Conservation (phyloP, 441 rosid genomes). For the Croton laevigatus region DNA sequence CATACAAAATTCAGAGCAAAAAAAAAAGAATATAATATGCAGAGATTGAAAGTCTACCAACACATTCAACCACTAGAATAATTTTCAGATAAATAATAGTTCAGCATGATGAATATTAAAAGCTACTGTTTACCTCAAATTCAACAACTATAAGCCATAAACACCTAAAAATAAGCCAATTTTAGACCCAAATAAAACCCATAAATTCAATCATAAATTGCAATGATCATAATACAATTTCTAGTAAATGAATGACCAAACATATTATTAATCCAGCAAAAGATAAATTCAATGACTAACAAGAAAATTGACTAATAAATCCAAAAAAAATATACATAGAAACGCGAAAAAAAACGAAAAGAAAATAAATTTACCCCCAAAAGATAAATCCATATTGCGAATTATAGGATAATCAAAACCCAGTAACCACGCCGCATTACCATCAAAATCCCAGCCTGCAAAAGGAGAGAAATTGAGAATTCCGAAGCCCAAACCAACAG, state of each 20-base stretch:
- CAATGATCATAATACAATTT: conserved; percentile 11
- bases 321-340: conserved; percentile 18
- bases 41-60: conserved; percentile 26
- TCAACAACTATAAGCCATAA: conserved; percentile 15
- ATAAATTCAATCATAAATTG: conserved; percentile 21
- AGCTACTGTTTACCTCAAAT: conserved; percentile 16
- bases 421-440: conserved; percentile 56
- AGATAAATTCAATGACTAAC: conserved; percentile 10
- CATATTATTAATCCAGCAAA: conserved; percentile 22
- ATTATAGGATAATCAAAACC: conserved; percentile 25
- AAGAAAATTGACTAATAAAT: conserved; percentile 19
- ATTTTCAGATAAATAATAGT: neutral
- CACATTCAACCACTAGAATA: conserved; percentile 25
- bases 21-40: conserved; percentile 14
- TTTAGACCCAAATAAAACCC: conserved; percentile 12
- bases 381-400: conserved; percentile 44
- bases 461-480: conserved; percentile 17
- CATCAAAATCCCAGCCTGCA: conserved; percentile 52
- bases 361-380: conserved; percentile 34
- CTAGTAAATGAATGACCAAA: conserved; percentile 16
- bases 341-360: neutral
- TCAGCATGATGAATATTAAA: conserved; percentile 12
- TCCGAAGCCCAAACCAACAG: conserved; percentile 2
- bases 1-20: conserved; percentile 14
- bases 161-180: neutral